Evolutionary conservation across 805 yeast species (phyloP).

Genomic region (Kazachstania martiniae): DNA sequence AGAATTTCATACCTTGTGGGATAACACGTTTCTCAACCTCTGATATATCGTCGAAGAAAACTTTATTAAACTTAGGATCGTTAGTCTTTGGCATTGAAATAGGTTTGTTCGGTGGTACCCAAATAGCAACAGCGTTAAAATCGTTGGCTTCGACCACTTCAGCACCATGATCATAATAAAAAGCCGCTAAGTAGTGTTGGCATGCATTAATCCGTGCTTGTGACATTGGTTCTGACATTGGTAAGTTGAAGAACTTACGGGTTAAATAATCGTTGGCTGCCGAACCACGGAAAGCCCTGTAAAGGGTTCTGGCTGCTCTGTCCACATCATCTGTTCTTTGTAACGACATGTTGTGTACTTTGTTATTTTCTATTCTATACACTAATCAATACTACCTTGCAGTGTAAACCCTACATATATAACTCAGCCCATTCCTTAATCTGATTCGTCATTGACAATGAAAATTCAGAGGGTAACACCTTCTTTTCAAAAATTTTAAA

Average conservation of each 20-base stretch:
- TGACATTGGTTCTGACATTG: constrained; percentile 14
- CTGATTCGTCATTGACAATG: too few relatives aligned
- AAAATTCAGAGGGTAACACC: too few relatives aligned
- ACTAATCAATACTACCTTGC: too few relatives aligned
- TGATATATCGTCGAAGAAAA: constrained; percentile 19
- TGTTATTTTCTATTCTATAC: neutral
- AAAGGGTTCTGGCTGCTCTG: constrained; percentile 17
- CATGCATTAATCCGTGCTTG: constrained; percentile 19
- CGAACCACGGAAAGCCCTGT: constrained; percentile 21
- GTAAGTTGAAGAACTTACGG: constrained; percentile 22
- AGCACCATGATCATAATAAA: constrained; percentile 24
- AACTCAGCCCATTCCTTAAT: too few relatives aligned
- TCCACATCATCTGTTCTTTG: constrained; percentile 16
- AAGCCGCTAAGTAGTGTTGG: constrained; percentile 15
- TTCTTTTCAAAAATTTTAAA: too few relatives aligned
- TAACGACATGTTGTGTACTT: neutral
- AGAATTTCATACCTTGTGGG: constrained; percentile 21
- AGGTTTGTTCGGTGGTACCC: constrained; percentile 20
- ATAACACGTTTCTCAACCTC: constrained; percentile 15
- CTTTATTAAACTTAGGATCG: constrained; percentile 22
- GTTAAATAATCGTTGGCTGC: constrained; percentile 21
- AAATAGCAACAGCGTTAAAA: constrained; percentile 27
- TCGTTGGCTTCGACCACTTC: constrained; percentile 25
- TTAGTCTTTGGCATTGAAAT: constrained; percentile 17
- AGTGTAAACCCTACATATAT: too few relatives aligned